These are phyloP conservation scores for Paramecium sexaurelia DNA, from an alignment of 73 alveolate genomes.

Conservation along the genomic window DNA sequence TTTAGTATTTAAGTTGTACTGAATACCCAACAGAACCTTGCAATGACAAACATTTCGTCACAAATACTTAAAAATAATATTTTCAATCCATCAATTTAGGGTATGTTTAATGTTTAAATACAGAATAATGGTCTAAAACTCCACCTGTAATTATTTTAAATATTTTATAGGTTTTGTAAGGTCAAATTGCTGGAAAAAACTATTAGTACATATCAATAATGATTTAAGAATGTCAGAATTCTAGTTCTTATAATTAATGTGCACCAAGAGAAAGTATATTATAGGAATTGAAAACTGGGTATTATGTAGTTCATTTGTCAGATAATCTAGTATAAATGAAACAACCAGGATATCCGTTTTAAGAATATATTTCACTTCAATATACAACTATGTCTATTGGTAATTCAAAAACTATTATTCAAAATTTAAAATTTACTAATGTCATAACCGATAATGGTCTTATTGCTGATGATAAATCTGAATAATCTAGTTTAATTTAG, in stretches of 20 bases:
- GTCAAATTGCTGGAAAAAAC: background rate
- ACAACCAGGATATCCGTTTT: slow-evolving; percentile 12
- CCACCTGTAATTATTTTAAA: background rate
- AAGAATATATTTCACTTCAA: background rate
- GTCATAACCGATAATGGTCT: background rate
- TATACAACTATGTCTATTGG: background rate
- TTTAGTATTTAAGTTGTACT: background rate
- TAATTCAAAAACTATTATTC: background rate
- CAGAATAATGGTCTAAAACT: background rate
- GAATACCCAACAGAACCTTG: slow-evolving; percentile 36
- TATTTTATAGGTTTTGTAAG: background rate
- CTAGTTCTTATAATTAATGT: background rate
- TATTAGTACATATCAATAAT: background rate
- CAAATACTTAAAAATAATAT: background rate
- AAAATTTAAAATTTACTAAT: background rate
- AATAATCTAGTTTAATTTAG: background rate
- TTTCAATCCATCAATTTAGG: background rate
- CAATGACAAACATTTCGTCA: background rate
- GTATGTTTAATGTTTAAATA: background rate
- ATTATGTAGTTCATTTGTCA: background rate
- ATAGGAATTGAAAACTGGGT: background rate
- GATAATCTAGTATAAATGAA: slow-evolving; percentile 1
- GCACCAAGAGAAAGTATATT: background rate
- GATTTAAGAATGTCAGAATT: background rate
- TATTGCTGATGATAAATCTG: background rate